Evolutionary conservation across 2,329 filamentous ascomycete genomes (phyloP).

Genomic region (Pseudonectria buxi): DNA sequence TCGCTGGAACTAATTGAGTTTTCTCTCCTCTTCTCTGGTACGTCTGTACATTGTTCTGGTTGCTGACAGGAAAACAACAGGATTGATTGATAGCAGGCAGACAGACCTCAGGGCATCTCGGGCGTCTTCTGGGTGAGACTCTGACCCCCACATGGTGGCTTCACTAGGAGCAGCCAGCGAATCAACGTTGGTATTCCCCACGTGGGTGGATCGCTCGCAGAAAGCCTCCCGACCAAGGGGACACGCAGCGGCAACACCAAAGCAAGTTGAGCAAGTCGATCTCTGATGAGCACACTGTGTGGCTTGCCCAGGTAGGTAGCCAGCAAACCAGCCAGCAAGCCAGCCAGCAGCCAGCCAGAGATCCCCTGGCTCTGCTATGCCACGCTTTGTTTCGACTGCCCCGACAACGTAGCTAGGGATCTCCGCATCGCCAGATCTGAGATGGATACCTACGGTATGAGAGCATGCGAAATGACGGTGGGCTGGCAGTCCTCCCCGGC

Average conservation of each 20-base stretch:
- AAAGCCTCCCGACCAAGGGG: constrained; percentile 3
- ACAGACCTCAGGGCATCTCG: not conserved
- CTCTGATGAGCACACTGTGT: no score
- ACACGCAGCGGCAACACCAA: constrained; percentile 4
- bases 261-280: constrained; percentile 1
- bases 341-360: not conserved
- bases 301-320: not conserved
- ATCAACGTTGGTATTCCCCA: constrained; percentile 14
- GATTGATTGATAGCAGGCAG: not conserved
- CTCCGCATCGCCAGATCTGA: no score
- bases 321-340: not conserved
- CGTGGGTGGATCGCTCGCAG: constrained; percentile 14
- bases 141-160: constrained; percentile 13
- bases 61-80: no score
- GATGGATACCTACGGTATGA: no score
- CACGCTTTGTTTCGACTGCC: no score
- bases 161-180: constrained; percentile 9
- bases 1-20: no score
- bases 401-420: no score
- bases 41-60: no score
- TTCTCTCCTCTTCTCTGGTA: no score
- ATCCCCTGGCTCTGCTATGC: no score
- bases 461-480: no score
- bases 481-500: no score
- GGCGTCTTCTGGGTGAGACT: constrained; percentile 13